Conservation (phyloP, 2,329 filamentous ascomycete genomes). For the Sarocladium oryzae region DNA sequence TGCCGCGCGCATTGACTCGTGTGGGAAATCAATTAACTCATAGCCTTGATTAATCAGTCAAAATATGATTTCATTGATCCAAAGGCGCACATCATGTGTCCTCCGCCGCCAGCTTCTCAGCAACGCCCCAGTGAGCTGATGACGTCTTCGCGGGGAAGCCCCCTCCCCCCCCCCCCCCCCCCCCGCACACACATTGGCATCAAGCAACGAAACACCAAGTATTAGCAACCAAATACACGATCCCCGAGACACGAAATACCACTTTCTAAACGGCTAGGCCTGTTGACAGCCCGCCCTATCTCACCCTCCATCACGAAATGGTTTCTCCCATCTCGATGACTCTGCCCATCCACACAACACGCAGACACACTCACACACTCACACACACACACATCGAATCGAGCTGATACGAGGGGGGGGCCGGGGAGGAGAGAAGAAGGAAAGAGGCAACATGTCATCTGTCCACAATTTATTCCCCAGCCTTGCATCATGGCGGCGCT, state of each 20-base stretch:
- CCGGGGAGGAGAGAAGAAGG: neutral
- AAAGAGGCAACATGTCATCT: constrained; percentile 1
- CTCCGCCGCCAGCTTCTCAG: neutral
- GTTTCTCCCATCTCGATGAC: neutral
- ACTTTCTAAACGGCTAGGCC: no score
- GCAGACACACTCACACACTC: neutral
- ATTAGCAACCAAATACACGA: no score
- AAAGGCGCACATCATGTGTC: neutral
- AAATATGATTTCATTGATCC: no score
- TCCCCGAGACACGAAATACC: no score
- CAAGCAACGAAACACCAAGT: no score
- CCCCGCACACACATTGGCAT: neutral
- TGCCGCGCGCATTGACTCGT: no score
- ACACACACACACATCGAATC: neutral
- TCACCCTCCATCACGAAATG: constrained; percentile 7
- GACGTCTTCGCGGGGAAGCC: constrained; percentile 4
- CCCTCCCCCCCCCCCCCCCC: neutral
- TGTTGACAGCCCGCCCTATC: no score
- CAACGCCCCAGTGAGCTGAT: neutral
- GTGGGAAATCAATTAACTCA: no score
- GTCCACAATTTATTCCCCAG: constrained; percentile 4
- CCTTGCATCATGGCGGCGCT: constrained; percentile 9
- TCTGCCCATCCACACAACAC: neutral
- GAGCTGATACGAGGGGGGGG: neutral
- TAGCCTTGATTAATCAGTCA: no score